These are phyloP conservation scores for Microcyclospora tardicrescens DNA, from an alignment of 2,329 filamentous ascomycete species.

Conservation along the genomic window DNA sequence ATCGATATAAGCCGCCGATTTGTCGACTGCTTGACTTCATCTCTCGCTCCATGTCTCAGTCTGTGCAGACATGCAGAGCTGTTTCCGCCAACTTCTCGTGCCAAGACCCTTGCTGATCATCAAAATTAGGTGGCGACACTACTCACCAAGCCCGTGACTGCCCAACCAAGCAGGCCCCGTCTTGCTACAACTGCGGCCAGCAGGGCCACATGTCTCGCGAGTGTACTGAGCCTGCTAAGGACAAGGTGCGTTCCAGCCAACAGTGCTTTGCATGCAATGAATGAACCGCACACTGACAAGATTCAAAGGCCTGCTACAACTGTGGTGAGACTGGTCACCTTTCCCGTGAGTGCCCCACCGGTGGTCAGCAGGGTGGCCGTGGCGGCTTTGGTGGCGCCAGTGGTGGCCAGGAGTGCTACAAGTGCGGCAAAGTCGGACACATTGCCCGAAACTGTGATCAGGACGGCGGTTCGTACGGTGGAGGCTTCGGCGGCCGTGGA, in stretches of 20 bases:
- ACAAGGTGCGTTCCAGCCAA: conserved; percentile 41
- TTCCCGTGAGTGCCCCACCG: conserved; percentile 63
- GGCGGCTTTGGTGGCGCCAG: conserved; percentile 36
- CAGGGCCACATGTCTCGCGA: conserved; percentile 55
- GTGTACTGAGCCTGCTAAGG: conserved; percentile 78
- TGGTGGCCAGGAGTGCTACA: conserved; percentile 61
- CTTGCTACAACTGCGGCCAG: conserved; percentile 34
- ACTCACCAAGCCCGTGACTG: conserved; percentile 39
- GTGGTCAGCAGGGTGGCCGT: conserved; percentile 21
- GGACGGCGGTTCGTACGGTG: conserved; percentile 38
- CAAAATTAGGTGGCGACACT: conserved; percentile 32
- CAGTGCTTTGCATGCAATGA: too few species aligned
- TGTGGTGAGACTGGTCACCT: conserved; percentile 54
- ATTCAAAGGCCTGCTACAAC: conserved; percentile 25
- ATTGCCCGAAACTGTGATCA: conserved; percentile 84
- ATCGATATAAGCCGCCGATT: too few species aligned
- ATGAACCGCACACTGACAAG: conserved; percentile 16
- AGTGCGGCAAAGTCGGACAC: conserved; percentile 93
- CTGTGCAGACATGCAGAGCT: too few species aligned
- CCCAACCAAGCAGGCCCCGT: conserved; percentile 34
- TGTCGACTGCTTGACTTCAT: too few species aligned
- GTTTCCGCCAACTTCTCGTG: background rate
- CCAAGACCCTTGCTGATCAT: conserved; percentile 3
- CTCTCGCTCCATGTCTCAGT: background rate
- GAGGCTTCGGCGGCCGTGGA: conserved; percentile 34